Base-by-base conservation (phyloP, 768 basidiomycete species). In the Dioszegia aurantiaca region DNA sequence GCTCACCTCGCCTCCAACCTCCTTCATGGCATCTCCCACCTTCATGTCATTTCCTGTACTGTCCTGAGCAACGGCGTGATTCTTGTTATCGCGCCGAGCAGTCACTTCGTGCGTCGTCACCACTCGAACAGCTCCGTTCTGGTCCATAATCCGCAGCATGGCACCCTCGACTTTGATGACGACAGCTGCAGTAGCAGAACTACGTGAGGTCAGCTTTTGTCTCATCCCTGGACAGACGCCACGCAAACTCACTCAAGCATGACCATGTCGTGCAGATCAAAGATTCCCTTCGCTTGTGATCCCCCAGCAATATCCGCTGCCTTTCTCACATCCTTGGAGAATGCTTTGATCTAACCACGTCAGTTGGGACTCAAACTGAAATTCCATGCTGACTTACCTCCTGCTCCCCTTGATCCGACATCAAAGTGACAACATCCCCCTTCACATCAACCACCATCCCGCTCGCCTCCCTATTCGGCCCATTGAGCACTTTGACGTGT, bases 401-500 rank as follows among this genome's bases (percentile, higher is more conserved):
- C 68, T 90, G 88, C 85, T 92, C 86, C 2, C 88, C 87, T 85
- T 98, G 89, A 74, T 98, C 95, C n/a, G 90, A 94, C 65, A 95
- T 78, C 79, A 98, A 92, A 0, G 94, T 97, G 16, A 98, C 89
- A 2, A 73, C 64, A 24, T 91, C 85, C 51, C 92, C 90, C 68
- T 90, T 89, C 3, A 87, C 81, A 21, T 90, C 87, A 23, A 98
- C 88, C 36, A 99, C 94, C 67, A 98, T 82, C 79, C 95, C 95
- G 2, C 92, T 93, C 77, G 95, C 93, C 69, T 95, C 90, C 8
- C 85, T 84, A 71, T 97, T 95, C 77, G 91, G 86, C 23, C 95
- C 95, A 16, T 86, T 82, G 86, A 98, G 91, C 57, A 98, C 94
- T 79, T 98, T 98, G 78, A 99, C 91, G 69, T 99, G 95, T 78